These are phyloP conservation scores for Auricularia heimuer DNA, from an alignment of 768 basidiomycete species.

Conservation along the genomic window DNA sequence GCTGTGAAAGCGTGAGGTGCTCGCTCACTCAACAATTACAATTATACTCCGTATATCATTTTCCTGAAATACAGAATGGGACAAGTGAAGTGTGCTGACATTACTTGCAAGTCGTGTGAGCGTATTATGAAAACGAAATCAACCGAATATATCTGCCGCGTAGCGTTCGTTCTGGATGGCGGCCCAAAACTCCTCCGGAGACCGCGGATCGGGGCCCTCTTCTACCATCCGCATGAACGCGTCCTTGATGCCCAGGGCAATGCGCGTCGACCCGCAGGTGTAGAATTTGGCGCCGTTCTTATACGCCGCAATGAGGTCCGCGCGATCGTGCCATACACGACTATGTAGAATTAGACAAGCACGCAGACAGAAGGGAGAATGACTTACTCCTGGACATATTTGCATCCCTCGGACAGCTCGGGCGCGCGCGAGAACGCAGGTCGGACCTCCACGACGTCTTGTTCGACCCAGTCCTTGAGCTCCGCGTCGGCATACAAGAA, in stretches of 20 bases:
- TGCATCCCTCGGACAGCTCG: conserved; percentile 24
- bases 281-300: conserved; percentile 30
- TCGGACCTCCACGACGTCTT: conserved; percentile 35
- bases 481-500: conserved; percentile 35
- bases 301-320: conserved; percentile 24
- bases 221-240: conserved; percentile 29
- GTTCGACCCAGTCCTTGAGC: conserved; percentile 31
- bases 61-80: too few relatives aligned
- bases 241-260: conserved; percentile 31
- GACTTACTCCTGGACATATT: conserved; percentile 32
- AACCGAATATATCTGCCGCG: conserved; percentile 39
- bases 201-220: conserved; percentile 15
- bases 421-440: conserved; percentile 31
- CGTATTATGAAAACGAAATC: neutral
- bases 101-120: too few relatives aligned
- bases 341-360: conserved; percentile 13
- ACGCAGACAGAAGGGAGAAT: neutral
- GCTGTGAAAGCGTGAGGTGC: too few relatives aligned
- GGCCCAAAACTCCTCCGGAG: conserved; percentile 22
- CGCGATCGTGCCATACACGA: conserved; percentile 35
- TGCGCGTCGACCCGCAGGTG: conserved; percentile 32
- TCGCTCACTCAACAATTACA: too few relatives aligned
- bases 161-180: conserved; percentile 29
- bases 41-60: too few relatives aligned
- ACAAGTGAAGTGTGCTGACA: too few relatives aligned